Conservation (phyloP, 257 asterid species). For the Nicotiana otophora region DNA sequence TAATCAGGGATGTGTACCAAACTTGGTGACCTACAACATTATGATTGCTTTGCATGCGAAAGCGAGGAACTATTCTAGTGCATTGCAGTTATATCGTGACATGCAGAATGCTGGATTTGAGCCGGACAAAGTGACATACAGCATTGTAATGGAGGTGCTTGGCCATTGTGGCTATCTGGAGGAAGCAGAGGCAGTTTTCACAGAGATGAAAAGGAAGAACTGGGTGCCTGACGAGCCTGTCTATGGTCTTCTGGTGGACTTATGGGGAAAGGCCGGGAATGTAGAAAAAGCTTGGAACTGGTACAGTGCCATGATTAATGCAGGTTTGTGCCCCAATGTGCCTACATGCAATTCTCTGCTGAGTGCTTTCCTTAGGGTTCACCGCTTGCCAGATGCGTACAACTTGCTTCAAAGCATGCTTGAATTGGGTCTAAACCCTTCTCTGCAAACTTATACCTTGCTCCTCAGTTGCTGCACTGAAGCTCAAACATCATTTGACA, state of each 20-base stretch:
- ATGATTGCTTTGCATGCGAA: slow-evolving; percentile 93
- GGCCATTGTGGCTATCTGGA: slow-evolving; percentile 93
- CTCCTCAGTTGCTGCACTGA: slow-evolving; percentile 92
- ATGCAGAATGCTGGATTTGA: slow-evolving; percentile 90
- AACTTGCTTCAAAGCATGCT: slow-evolving; percentile 80
- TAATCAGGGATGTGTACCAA: slow-evolving; percentile 77
- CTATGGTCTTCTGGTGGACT: slow-evolving; percentile 85
- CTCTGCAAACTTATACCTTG: slow-evolving; percentile 84
- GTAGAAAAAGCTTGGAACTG: slow-evolving; percentile 88
- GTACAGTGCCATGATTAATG: slow-evolving; percentile 78
- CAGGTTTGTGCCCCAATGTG: slow-evolving; percentile 80
- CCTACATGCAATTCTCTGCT: slow-evolving; percentile 94
- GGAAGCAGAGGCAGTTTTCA: slow-evolving; percentile 85
- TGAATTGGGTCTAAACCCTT: slow-evolving; percentile 61
- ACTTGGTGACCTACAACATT: slow-evolving; percentile 80
- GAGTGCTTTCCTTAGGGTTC: slow-evolving; percentile 90
- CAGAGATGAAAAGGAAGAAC: slow-evolving; percentile 77
- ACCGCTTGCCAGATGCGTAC: slow-evolving; percentile 71
- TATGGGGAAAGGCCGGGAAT: slow-evolving; percentile 91
- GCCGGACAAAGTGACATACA: slow-evolving; percentile 93
- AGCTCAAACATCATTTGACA: slow-evolving; percentile 66
- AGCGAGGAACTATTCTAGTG: slow-evolving; percentile 78
- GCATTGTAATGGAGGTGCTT: slow-evolving; percentile 94
- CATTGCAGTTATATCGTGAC: slow-evolving; percentile 79
- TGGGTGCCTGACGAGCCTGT: slow-evolving; percentile 99